Conservation (phyloP, 495 filamentous ascomycete species). For the Penicillium cataractarum region DNA sequence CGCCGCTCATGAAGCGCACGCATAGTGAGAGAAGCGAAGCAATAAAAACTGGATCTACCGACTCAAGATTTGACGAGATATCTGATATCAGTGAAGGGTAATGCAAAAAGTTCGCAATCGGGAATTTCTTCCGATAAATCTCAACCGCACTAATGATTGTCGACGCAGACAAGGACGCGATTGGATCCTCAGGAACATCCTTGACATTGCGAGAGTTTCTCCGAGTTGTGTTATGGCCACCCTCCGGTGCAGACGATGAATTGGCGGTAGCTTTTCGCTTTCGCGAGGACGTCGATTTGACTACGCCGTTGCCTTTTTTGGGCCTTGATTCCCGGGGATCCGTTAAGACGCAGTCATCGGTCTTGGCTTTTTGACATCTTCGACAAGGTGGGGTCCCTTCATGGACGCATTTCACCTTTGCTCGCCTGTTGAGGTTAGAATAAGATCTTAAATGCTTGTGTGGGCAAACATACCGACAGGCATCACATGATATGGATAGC, state of each 20-base stretch:
- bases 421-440: slow-evolving; percentile 27
- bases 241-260: not conserved
- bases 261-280: slow-evolving; percentile 21
- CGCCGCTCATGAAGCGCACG: slow-evolving; percentile 41
- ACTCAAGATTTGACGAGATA: slow-evolving; percentile 36
- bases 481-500: slow-evolving; percentile 48
- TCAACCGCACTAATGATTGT: slow-evolving; percentile 45
- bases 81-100: slow-evolving; percentile 49
- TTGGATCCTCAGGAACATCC: slow-evolving; percentile 22
- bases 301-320: slow-evolving; percentile 5
- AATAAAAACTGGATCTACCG: slow-evolving; percentile 47
- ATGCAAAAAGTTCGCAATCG: slow-evolving; percentile 48
- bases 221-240: not conserved
- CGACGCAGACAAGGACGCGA: slow-evolving; percentile 32
- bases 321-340: slow-evolving; percentile 32
- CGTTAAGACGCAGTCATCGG: slow-evolving; percentile 33
- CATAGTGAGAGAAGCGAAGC: slow-evolving; percentile 46
- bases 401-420: slow-evolving; percentile 50
- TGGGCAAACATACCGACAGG: slow-evolving; percentile 37
- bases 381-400: slow-evolving; percentile 45
- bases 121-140: slow-evolving; percentile 48
- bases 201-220: slow-evolving; percentile 3
- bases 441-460: not conserved
- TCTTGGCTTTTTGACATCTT: slow-evolving; percentile 38
- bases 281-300: slow-evolving; percentile 7